A percentile compares a stretch with the other conserved stretches of the same genome.
Conservation (phyloP, 192 early-diverging fungal species). For the Podila verticillata region DNA sequence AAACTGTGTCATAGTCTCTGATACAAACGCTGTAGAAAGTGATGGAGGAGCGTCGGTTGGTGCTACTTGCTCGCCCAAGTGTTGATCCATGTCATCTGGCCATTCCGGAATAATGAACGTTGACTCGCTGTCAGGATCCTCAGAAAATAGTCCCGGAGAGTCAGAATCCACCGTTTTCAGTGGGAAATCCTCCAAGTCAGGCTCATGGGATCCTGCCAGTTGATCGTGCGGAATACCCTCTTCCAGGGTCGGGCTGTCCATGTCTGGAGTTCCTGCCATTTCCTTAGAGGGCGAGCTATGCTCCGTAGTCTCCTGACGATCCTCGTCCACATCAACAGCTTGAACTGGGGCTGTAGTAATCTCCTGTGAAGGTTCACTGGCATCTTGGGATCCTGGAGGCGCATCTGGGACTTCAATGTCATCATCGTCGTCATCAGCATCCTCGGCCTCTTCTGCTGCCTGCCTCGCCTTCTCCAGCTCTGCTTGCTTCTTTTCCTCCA, state of each 20-base stretch:
- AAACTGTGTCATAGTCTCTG: conserved; percentile 2
- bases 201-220: background rate
- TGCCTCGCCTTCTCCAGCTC: conserved; percentile 50
- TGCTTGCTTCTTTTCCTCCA: conserved; percentile 32
- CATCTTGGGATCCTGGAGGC: background rate
- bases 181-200: too few species aligned
- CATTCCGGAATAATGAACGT: conserved; percentile 10
- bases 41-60: background rate
- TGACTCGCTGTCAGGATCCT: background rate
- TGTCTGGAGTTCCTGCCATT: background rate
- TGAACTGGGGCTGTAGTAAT: background rate
- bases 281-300: background rate
- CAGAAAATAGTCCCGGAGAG: background rate
- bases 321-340: background rate
- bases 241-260: background rate
- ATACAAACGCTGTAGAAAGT: background rate
- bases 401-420: conserved; percentile 16
- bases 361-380: background rate
- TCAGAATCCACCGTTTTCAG: background rate
- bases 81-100: conserved; percentile 9
- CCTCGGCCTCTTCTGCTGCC: conserved; percentile 24
- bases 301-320: background rate
- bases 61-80: background rate
- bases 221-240: background rate
- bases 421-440: conserved; percentile 33